Evolutionary conservation across 23 red algal species (phyloP).

Genomic region (Porphyridium purpureum): DNA sequence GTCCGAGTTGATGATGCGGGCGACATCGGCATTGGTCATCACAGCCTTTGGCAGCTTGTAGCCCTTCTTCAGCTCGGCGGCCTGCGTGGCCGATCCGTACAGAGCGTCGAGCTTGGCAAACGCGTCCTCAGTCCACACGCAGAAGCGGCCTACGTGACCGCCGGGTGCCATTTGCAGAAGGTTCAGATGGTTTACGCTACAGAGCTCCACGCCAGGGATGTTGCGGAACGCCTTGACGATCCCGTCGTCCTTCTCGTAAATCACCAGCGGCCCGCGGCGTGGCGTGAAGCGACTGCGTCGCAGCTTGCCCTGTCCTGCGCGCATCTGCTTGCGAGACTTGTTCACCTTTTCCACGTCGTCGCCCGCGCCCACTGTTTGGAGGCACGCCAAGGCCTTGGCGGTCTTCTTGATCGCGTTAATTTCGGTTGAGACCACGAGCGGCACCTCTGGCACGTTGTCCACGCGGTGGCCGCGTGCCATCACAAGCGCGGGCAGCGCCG

Average conservation of each 20-base stretch:
- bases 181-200: slow-evolving; percentile 58
- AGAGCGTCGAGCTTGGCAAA: slow-evolving; percentile 65
- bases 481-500: slow-evolving; percentile 73
- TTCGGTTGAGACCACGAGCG: slow-evolving; percentile 51
- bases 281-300: slow-evolving; percentile 73
- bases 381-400: slow-evolving; percentile 34
- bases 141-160: slow-evolving; percentile 88
- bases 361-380: slow-evolving; percentile 70
- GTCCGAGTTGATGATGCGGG: slow-evolving; percentile 93
- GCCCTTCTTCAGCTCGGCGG: slow-evolving; percentile 39
- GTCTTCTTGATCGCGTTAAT: slow-evolving; percentile 58
- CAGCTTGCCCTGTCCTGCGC: slow-evolving; percentile 89
- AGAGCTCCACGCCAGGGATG: slow-evolving; percentile 74
- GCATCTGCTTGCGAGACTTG: slow-evolving; percentile 48
- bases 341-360: slow-evolving; percentile 69
- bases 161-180: slow-evolving; percentile 87
- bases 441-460: slow-evolving; percentile 74
- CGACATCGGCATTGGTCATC: slow-evolving; percentile 75
- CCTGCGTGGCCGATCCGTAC: slow-evolving; percentile 50
- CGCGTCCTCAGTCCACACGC: slow-evolving; percentile 83
- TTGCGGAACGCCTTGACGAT: slow-evolving; percentile 87
- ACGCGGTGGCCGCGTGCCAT: slow-evolving; percentile 89
- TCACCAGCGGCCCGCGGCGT: slow-evolving; percentile 79
- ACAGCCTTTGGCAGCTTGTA: slow-evolving; percentile 51
- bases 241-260: slow-evolving; percentile 81